Evolutionary conservation across 257 asterid species (phyloP).

Genomic region (Apocynum venetum): DNA sequence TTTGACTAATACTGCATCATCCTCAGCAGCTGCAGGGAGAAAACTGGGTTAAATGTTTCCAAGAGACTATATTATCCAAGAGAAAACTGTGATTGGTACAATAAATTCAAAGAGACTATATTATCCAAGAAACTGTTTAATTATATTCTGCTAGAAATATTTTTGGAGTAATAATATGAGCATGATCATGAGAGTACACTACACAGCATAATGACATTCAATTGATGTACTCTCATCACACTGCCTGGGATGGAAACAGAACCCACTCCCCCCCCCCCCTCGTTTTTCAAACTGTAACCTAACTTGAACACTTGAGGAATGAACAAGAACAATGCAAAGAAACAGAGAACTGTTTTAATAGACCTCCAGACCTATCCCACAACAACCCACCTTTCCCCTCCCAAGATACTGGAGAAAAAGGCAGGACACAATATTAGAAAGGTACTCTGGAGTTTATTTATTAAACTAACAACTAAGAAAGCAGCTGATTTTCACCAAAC

Average conservation of each 20-base stretch:
- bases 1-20: slow-evolving; percentile 72
- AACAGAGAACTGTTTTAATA: slow-evolving; percentile 1
- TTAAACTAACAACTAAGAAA: not conserved
- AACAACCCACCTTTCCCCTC: not conserved
- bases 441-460: not conserved
- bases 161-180: not conserved
- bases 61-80: not conserved
- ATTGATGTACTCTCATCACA: not conserved
- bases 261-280: not conserved
- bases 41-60: not conserved
- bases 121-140: no score
- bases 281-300: not conserved
- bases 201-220: not conserved
- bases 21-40: slow-evolving; percentile 66
- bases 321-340: not conserved
- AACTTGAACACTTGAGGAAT: not conserved
- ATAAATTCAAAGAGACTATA: not conserved
- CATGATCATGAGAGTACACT: not conserved
- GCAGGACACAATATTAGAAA: not conserved
- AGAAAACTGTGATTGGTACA: not conserved
- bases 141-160: not conserved
- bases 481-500: not conserved
- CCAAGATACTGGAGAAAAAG: not conserved
- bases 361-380: not conserved
- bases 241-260: not conserved